Percentiles rank a stretch among this genome's conserved stretches.
These are phyloP conservation scores for Sapria himalayana DNA, from an alignment of 345 rosid genomes.

Conservation along the genomic window DNA sequence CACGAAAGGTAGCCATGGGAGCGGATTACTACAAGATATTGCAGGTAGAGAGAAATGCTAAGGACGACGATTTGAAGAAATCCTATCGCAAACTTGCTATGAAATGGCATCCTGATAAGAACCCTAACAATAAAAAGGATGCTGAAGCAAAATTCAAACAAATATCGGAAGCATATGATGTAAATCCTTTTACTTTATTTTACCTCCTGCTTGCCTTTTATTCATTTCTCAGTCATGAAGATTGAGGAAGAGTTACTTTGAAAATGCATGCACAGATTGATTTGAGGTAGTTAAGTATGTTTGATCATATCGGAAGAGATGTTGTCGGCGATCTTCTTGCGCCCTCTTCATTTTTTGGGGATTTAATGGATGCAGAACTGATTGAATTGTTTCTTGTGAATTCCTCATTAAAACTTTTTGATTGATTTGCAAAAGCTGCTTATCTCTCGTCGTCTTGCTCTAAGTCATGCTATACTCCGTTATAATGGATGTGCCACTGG, in stretches of 20 bases:
- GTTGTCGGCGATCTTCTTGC: background rate
- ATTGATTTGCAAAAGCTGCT: too few relatives aligned
- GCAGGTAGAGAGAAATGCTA: slow-evolving; percentile 52
- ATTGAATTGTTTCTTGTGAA: too few relatives aligned
- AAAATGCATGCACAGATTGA: too few relatives aligned
- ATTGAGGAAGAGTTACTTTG: too few relatives aligned
- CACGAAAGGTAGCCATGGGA: slow-evolving; percentile 27
- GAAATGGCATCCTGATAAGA: slow-evolving; percentile 92
- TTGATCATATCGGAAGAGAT: too few relatives aligned
- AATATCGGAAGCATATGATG: slow-evolving; percentile 92
- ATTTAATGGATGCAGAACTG: background rate
- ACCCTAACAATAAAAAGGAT: slow-evolving; percentile 62
- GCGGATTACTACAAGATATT: slow-evolving; percentile 60
- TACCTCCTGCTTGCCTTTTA: background rate
- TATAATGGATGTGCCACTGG: too few relatives aligned
- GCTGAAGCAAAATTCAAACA: slow-evolving; percentile 84
- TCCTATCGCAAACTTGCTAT: slow-evolving; percentile 78
- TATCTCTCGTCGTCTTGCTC: too few relatives aligned
- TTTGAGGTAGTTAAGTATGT: too few relatives aligned
- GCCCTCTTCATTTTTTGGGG: background rate
- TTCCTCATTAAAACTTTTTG: too few relatives aligned
- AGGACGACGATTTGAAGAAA: slow-evolving; percentile 72
- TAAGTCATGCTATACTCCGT: too few relatives aligned
- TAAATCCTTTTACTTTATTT: slow-evolving; percentile 6
- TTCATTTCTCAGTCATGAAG: too few relatives aligned